These are phyloP conservation scores for Termitomyces sp. DNA, from an alignment of 768 basidiomycete genomes.

Conservation along the genomic window DNA sequence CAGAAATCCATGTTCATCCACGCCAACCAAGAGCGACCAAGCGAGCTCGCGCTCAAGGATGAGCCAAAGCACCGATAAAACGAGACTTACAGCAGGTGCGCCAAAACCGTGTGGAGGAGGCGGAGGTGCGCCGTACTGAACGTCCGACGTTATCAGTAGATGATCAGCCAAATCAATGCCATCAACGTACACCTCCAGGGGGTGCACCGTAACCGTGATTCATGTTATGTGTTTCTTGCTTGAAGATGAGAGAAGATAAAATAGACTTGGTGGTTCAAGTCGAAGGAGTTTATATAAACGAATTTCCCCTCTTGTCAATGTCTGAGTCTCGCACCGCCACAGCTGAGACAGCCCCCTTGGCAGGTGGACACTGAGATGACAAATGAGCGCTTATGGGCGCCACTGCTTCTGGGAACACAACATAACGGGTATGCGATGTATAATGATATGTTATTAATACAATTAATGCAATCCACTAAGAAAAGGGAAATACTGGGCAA, in stretches of 20 bases:
- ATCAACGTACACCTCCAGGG: conserved; percentile 3
- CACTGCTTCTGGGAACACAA: not conserved
- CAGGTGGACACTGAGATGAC: too few species aligned
- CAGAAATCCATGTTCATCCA: not conserved
- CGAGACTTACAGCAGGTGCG: conserved; percentile 9
- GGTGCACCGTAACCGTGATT: conserved; percentile 3
- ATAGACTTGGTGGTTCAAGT: conserved; percentile 2
- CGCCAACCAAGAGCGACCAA: not conserved
- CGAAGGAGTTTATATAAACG: not conserved
- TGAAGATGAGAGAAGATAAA: not conserved
- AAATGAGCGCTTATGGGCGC: not conserved
- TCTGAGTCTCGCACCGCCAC: conserved; percentile 1
- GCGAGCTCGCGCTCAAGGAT: not conserved
- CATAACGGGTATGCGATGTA: conserved; percentile 10
- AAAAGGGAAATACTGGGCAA: conserved; percentile 1
- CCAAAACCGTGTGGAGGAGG: conserved; percentile 24
- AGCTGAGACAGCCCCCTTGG: not conserved
- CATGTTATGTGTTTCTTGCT: conserved; percentile 1
- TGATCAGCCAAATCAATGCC: not conserved
- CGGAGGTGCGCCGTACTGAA: conserved; percentile 21
- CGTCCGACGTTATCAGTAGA: not conserved
- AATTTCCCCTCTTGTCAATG: not conserved
- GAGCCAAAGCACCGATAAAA: not conserved
- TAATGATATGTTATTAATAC: conserved; percentile 13
- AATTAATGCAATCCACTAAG: conserved; percentile 12